A percentile compares a stretch with the other conserved stretches of the same genome.
These are phyloP conservation scores for Aspergillus texensis DNA, from an alignment of 2,329 filamentous ascomycete species.

Conservation along the genomic window DNA sequence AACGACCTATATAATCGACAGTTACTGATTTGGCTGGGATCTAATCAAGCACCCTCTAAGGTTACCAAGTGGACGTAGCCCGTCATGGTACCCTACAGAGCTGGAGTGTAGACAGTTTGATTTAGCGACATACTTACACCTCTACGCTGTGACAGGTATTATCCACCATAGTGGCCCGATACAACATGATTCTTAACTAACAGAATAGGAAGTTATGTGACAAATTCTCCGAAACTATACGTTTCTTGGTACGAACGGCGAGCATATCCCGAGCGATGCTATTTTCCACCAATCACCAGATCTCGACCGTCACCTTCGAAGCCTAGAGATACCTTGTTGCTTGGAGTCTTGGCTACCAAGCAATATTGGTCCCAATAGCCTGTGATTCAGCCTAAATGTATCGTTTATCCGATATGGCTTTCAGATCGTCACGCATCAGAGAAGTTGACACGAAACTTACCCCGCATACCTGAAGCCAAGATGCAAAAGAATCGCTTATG, in stretches of 20 bases:
- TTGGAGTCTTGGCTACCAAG: neutral
- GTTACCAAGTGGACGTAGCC: neutral
- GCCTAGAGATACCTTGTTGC: neutral
- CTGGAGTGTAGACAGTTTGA: neutral
- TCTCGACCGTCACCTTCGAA: neutral
- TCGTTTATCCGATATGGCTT: neutral
- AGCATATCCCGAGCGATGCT: neutral
- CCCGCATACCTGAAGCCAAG: slow-evolving; percentile 2
- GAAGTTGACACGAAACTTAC: neutral
- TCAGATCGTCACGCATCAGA: neutral
- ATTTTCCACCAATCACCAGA: neutral
- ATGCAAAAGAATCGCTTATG: neutral
- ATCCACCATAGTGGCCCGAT: neutral
- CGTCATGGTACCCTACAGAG: neutral
- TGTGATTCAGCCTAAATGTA: slow-evolving; percentile 1
- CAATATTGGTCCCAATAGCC: neutral
- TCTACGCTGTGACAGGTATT: neutral
- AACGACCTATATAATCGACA: too few species aligned
- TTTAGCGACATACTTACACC: neutral
- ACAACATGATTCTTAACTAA: neutral
- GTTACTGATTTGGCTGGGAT: too few species aligned
- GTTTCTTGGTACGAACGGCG: neutral
- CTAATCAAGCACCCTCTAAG: neutral
- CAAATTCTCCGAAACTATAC: neutral
- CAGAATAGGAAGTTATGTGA: neutral